These are phyloP conservation scores for Rhodamnia argentea DNA, from an alignment of 345 rosid species.

Conservation along the genomic window DNA sequence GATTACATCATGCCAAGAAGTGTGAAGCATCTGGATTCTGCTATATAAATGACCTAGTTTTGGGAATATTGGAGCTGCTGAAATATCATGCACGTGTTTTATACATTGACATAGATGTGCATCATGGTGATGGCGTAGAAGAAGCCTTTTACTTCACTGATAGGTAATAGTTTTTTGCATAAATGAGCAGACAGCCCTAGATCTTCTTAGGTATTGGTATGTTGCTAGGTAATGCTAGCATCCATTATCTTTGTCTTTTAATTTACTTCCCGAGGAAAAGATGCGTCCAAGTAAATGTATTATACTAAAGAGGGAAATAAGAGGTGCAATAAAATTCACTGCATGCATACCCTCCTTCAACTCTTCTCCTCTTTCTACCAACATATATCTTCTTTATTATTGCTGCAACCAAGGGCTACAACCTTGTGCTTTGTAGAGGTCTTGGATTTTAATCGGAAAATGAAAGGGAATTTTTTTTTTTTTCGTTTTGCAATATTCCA, in stretches of 20 bases:
- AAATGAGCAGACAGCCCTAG: not conserved
- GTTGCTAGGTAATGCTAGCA: not conserved
- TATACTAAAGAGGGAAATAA: not conserved
- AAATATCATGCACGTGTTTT: constrained; percentile 85
- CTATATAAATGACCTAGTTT: constrained; percentile 90
- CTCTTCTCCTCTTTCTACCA: not conserved
- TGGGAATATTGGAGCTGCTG: constrained; percentile 90
- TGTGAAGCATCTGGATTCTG: constrained; percentile 98
- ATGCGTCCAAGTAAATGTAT: not conserved
- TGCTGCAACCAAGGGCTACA: not conserved
- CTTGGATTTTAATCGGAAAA: not conserved
- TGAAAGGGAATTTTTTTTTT: not conserved
- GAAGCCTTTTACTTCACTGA: constrained; percentile 98
- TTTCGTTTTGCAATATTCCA: not conserved
- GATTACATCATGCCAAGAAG: constrained; percentile 96
- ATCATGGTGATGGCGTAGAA: constrained; percentile 99
- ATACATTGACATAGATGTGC: constrained; percentile 94
- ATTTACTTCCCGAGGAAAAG: not conserved
- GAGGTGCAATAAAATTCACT: not conserved
- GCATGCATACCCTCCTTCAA: not conserved
- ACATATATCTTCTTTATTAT: not conserved
- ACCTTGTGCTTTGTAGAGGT: not conserved
- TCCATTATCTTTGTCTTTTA: not conserved
- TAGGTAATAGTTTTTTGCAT: constrained; percentile 34
- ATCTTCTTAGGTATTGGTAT: not conserved